Evolutionary conservation across 495 filamentous ascomycete species (phyloP), one percentile per base, ranked within the genome.

Genomic region (Penicillium salamii): DNA sequence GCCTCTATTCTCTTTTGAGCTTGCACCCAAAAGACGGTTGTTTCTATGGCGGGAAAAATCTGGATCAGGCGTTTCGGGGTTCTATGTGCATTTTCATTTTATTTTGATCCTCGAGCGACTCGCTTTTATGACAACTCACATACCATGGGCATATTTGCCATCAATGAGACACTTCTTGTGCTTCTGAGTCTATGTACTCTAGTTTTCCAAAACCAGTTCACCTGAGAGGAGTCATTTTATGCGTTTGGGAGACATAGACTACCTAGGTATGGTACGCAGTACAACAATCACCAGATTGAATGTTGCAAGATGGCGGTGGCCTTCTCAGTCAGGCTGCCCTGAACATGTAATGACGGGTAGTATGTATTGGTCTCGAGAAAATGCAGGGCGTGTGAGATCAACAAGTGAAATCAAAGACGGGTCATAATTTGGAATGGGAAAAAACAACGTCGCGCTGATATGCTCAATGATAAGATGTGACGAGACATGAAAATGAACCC

Each of bases 361-460:
- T 49, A 24, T 40, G 57, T 51, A 26, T 46, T 31, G n/a, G 55
- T 65, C 41, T 56, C 54, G 57, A 58, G 54, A 60, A 52, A 36
- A 62, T 59, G 52, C 57, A 61, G 49, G 45, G 57, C 55, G 55
- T 46, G 52, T 55, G 50, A 60, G 46, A 61, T 56, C 49, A 48
- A 53, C 42, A 57, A 56, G 45, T 41, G 24, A 57, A 61, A 61
- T 41, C 42, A 58, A 50, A 62, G 57, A 56, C 54, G 59, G 61
- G 58, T 63, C 68, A 69, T 65, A 60, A 64, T 66, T 61, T 58
- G 49, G 26, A 54, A 54, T 26, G 23, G 62, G 58, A n/a, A n/a
- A n/a, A n/a, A n/a, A 67, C 36, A 60, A 67, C 42, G 60, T 69
- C 66, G 64, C 68, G 64, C 65, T 69, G 61, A 65, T 65, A 72